These are phyloP conservation scores for Talinum fruticosum DNA, from an alignment of 148 eudicot species.

Conservation along the genomic window DNA sequence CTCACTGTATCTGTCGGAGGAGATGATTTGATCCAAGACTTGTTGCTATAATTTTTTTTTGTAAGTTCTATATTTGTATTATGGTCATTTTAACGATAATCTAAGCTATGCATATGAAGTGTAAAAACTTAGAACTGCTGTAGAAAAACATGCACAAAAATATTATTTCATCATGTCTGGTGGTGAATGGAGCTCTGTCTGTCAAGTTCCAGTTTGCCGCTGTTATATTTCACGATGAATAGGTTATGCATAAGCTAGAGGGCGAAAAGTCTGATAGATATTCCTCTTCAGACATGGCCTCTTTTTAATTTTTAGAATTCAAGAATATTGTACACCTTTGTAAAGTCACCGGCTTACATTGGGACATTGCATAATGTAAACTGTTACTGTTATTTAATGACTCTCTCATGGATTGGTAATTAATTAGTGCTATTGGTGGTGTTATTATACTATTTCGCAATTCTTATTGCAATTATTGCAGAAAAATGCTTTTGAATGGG, in stretches of 20 bases:
- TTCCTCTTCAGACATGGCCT: neutral
- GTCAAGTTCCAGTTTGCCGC: neutral
- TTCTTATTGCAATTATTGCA: conserved; percentile 32
- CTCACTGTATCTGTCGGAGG: too few species aligned
- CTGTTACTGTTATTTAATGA: neutral
- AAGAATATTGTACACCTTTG: conserved; percentile 1
- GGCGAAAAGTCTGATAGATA: neutral
- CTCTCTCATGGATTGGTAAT: neutral
- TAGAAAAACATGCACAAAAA: neutral
- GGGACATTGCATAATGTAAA: neutral
- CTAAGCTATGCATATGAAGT: too few species aligned
- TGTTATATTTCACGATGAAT: neutral
- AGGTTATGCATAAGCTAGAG: neutral
- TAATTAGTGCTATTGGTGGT: neutral
- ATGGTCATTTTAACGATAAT: neutral
- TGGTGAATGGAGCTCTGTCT: neutral
- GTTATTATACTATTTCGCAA: neutral
- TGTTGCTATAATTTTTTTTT: too few species aligned
- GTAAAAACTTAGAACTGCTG: too few species aligned
- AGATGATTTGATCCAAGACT: too few species aligned
- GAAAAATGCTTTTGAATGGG: conserved; percentile 99
- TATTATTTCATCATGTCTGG: neutral
- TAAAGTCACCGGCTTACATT: neutral
- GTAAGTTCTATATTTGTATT: neutral
- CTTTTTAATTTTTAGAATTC: neutral